phyloP scores from a whole-genome alignment of 1,284 basidiomycete species.

The Ceratobasidium theobromae region DNA sequence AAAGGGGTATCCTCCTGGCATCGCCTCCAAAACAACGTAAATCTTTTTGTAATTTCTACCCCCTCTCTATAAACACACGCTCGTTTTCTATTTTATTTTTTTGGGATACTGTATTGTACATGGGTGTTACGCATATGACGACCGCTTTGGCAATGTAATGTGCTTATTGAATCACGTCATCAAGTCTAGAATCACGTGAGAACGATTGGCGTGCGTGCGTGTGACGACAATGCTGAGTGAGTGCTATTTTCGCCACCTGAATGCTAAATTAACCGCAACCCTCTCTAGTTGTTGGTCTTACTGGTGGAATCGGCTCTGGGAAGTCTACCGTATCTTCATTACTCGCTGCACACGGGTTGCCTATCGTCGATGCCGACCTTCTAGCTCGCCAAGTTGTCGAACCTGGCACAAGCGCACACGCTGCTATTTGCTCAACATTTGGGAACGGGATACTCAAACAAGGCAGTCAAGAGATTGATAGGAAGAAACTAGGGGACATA shows the following conservation, averaged over 20 bases:
- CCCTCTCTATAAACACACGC: background rate
- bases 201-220: background rate
- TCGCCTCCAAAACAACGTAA: background rate
- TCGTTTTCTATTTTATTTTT: background rate
- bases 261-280: background rate
- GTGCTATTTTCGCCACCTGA: background rate
- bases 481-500: conserved; percentile 80
- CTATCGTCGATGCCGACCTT: conserved; percentile 90
- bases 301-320: conserved; percentile 95
- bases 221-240: conserved; percentile 28
- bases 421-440: conserved; percentile 68
- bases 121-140: background rate
- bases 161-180: background rate
- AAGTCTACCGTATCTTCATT: conserved; percentile 90
- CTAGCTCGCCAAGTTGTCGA: conserved; percentile 86
- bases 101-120: background rate
- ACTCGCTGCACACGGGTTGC: conserved; percentile 64
- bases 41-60: background rate
- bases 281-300: conserved; percentile 83
- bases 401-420: conserved; percentile 77
- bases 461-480: conserved; percentile 65
- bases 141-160: no score
- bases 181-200: background rate
- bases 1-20: conserved; percentile 24
- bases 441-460: conserved; percentile 70